phyloP scores from a whole-genome alignment of 495 filamentous ascomycete species.

The Haplographium delicatum region DNA sequence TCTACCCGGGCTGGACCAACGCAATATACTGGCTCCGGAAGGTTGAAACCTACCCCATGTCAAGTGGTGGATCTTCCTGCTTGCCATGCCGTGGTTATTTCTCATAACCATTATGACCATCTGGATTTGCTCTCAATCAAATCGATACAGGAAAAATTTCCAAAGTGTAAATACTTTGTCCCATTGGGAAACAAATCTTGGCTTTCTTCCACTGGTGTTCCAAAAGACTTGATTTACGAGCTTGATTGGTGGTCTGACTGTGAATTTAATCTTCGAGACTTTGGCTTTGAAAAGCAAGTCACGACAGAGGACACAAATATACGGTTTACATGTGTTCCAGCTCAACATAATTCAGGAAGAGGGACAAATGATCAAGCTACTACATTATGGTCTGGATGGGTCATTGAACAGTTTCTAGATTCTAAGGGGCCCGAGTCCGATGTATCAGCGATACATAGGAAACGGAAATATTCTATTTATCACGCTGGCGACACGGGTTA shows the following conservation, averaged over 20 bases:
- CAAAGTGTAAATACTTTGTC: constrained; percentile 81
- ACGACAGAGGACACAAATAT: constrained; percentile 16
- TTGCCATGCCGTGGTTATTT: constrained; percentile 79
- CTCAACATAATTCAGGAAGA: constrained; percentile 75
- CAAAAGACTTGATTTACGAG: constrained; percentile 63
- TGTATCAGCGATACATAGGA: constrained; percentile 60
- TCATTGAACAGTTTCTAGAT: constrained; percentile 36
- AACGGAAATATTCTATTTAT: constrained; percentile 15
- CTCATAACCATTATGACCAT: constrained; percentile 95
- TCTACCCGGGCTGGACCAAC: constrained; percentile 43
- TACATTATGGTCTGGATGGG: constrained; percentile 51
- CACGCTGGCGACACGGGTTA: constrained; percentile 21
- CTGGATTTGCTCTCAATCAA: constrained; percentile 67
- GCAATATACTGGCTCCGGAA: constrained; percentile 40
- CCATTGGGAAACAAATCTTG: constrained; percentile 81
- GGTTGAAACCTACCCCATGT: constrained; percentile 47
- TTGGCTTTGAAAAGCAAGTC: constrained; percentile 25
- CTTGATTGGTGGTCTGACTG: constrained; percentile 86
- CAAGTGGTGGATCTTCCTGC: constrained; percentile 39
- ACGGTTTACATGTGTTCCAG: constrained; percentile 71
- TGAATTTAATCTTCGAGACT: constrained; percentile 25
- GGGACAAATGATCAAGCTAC: constrained; percentile 52
- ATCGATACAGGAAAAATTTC: constrained; percentile 64
- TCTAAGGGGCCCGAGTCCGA: constrained; percentile 58
- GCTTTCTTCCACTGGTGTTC: constrained; percentile 63